These are phyloP conservation scores for Epichloe brachyelytri DNA, from an alignment of 2,329 filamentous ascomycete species.

Conservation along the genomic window DNA sequence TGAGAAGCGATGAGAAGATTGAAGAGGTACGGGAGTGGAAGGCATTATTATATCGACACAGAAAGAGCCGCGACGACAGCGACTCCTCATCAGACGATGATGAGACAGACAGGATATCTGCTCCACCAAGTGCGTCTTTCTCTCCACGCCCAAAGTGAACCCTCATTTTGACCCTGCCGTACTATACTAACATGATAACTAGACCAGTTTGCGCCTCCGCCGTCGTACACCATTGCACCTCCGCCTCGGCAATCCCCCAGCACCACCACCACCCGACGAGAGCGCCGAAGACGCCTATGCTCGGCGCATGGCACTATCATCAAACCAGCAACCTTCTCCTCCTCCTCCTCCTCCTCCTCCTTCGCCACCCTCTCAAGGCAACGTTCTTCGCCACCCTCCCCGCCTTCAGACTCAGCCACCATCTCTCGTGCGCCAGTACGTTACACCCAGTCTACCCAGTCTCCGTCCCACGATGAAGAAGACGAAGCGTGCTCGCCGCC, in stretches of 20 bases:
- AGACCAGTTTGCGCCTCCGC: conserved; percentile 50
- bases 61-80: conserved; percentile 30
- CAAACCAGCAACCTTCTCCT: conserved; percentile 20
- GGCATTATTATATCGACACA: conserved; percentile 61
- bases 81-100: conserved; percentile 30
- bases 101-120: conserved; percentile 16
- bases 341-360: conserved; percentile 19
- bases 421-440: conserved; percentile 70
- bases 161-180: background rate
- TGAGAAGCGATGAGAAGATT: conserved; percentile 71
- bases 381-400: conserved; percentile 24
- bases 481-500: conserved; percentile 31
- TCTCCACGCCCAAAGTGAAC: background rate
- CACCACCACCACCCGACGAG: conserved; percentile 39
- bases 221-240: conserved; percentile 43
- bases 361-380: conserved; percentile 12
- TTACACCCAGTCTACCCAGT: conserved; percentile 34
- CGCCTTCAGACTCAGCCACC: conserved; percentile 35
- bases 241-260: conserved; percentile 33
- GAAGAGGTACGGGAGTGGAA: conserved; percentile 78
- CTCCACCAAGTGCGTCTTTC: conserved; percentile 20
- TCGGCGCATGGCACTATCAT: conserved; percentile 46
- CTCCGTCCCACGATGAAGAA: conserved; percentile 20
- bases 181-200: background rate
- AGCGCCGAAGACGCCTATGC: conserved; percentile 60